Evolutionary conservation across 2,329 filamentous ascomycete species (phyloP).

Genomic region (Fusarium continuum): DNA sequence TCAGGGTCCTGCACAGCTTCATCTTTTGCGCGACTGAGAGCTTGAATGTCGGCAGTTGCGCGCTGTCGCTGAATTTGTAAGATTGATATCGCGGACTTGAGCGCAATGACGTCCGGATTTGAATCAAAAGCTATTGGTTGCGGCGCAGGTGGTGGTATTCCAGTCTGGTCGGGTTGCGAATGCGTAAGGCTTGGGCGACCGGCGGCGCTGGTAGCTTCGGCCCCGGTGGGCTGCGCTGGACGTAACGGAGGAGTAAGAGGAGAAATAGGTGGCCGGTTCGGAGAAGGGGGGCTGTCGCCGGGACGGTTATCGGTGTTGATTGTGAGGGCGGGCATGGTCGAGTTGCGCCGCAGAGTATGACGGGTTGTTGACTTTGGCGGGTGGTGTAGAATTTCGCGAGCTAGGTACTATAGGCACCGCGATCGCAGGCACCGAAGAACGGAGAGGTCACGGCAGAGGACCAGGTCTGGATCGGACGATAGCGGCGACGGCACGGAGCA

Average conservation of each 20-base stretch:
- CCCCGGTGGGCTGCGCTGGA: slow-evolving; percentile 47
- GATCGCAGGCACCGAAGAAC: slow-evolving; percentile 24
- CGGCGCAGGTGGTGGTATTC: slow-evolving; percentile 58
- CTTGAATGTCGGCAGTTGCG: slow-evolving; percentile 77
- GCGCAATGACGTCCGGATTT: slow-evolving; percentile 88
- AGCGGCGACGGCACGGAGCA: background rate
- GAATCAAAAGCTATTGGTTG: slow-evolving; percentile 65
- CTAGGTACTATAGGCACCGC: slow-evolving; percentile 2
- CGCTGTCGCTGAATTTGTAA: slow-evolving; percentile 86
- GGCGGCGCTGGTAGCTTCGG: slow-evolving; percentile 35
- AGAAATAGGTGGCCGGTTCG: slow-evolving; percentile 61
- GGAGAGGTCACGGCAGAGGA: slow-evolving; percentile 16
- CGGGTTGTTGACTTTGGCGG: slow-evolving; percentile 8
- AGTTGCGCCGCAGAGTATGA: slow-evolving; percentile 10
- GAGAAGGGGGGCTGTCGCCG: slow-evolving; percentile 53
- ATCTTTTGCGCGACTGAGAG: slow-evolving; percentile 74
- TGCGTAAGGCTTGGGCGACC: slow-evolving; percentile 55
- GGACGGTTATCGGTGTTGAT: slow-evolving; percentile 43
- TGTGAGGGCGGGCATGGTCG: slow-evolving; percentile 47
- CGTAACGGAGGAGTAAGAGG: slow-evolving; percentile 63
- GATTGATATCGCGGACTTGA: slow-evolving; percentile 85
- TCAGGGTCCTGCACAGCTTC: slow-evolving; percentile 76
- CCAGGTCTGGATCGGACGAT: slow-evolving; percentile 6
- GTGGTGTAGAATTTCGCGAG: slow-evolving; percentile 8
- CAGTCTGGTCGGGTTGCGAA: slow-evolving; percentile 53